phyloP scores from a whole-genome alignment of 2,329 filamentous ascomycete species.

The Penicillium sp. region DNA sequence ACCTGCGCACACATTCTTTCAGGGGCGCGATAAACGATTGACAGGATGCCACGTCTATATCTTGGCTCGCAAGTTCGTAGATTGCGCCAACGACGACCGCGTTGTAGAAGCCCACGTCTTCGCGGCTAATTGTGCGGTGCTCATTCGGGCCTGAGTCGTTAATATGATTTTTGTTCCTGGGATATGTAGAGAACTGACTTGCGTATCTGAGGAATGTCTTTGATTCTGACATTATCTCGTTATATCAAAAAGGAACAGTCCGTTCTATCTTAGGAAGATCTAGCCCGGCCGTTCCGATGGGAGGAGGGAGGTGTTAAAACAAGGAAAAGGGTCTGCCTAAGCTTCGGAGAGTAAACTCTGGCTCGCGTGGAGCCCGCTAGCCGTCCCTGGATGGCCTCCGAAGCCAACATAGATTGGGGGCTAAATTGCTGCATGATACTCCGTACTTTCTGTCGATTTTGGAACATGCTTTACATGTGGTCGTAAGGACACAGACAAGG shows the following conservation, averaged over 20 bases:
- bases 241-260: too few species aligned
- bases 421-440: too few species aligned
- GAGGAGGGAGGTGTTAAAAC: background rate
- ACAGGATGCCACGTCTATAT: slow-evolving; percentile 23
- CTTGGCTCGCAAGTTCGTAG: slow-evolving; percentile 33
- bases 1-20: slow-evolving; percentile 43
- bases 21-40: slow-evolving; percentile 39
- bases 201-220: slow-evolving; percentile 32
- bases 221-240: background rate
- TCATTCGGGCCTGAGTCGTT: slow-evolving; percentile 45
- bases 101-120: slow-evolving; percentile 49
- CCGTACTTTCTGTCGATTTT: too few species aligned
- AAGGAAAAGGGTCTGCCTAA: background rate
- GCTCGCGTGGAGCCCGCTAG: background rate
- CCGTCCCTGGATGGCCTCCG: background rate
- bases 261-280: too few species aligned
- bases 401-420: too few species aligned
- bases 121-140: slow-evolving; percentile 47
- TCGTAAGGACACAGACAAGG: too few species aligned
- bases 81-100: slow-evolving; percentile 44
- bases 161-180: background rate
- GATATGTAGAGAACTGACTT: slow-evolving; percentile 24
- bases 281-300: too few species aligned
- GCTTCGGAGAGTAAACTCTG: background rate
- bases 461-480: too few species aligned